phyloP scores from a whole-genome alignment of 2,329 filamentous ascomycete species.

The Paracamarosporium sp. region DNA sequence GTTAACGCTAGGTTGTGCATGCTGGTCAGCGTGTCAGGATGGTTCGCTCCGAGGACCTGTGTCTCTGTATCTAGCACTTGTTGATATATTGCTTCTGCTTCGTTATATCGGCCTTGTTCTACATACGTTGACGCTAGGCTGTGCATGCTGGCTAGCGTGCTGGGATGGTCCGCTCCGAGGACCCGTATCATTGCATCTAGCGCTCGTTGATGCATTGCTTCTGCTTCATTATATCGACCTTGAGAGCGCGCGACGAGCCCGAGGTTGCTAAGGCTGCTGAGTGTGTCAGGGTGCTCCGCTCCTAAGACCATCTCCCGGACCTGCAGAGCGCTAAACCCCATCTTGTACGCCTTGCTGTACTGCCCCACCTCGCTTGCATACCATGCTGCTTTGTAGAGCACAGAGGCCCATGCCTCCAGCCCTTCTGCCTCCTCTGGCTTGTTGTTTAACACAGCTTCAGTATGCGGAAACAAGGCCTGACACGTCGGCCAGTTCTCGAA shows the following conservation, averaged over 20 bases:
- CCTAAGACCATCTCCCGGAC: background rate
- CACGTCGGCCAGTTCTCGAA: conserved; percentile 11
- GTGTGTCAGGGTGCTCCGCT: background rate
- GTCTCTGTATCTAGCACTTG: no score
- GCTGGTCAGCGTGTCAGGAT: no score
- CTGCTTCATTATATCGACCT: conserved; percentile 11
- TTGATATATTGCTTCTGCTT: no score
- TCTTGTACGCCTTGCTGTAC: conserved; percentile 3
- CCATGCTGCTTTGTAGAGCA: background rate
- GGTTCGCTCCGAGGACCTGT: no score
- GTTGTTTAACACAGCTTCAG: conserved; percentile 3
- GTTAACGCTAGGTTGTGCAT: background rate
- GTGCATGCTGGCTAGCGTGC: conserved; percentile 5
- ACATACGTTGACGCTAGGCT: background rate
- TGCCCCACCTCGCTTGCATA: background rate
- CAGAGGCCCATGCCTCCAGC: conserved; percentile 8
- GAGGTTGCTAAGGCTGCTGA: background rate
- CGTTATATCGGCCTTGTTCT: conserved; percentile 9
- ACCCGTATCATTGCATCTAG: conserved; percentile 2
- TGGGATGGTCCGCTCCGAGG: conserved; percentile 6
- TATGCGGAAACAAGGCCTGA: conserved; percentile 12
- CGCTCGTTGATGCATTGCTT: conserved; percentile 4
- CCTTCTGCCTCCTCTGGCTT: background rate
- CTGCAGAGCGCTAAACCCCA: background rate
- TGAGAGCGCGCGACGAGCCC: background rate